Percentiles rank a stretch among this genome's conserved stretches.
Conservation (phyloP, 306 rosid species). For the Medicago arabica region DNA sequence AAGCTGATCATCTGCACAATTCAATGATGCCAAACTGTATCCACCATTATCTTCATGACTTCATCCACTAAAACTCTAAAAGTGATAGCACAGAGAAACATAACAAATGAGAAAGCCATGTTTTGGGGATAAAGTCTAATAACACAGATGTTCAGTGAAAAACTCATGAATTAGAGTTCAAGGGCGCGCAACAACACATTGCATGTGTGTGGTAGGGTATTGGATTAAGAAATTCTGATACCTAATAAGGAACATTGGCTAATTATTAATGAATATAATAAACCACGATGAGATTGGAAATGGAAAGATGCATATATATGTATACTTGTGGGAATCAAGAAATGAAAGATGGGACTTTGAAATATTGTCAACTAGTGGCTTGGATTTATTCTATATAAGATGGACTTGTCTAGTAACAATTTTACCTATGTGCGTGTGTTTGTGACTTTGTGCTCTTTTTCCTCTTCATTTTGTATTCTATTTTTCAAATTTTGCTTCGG, state of each 20-base stretch:
- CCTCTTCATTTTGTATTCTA: conserved; percentile 36
- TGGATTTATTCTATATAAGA: conserved; percentile 30
- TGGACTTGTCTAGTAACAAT: conserved; percentile 10
- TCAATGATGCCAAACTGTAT: conserved; percentile 2
- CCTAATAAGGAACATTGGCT: conserved; percentile 25
- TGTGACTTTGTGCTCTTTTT: conserved; percentile 1
- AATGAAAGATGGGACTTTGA: conserved; percentile 46
- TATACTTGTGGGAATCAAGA: conserved; percentile 41
- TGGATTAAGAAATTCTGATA: conserved; percentile 39
- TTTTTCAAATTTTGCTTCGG: not conserved
- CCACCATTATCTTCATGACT: conserved; percentile 21
- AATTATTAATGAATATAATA: conserved; percentile 34
- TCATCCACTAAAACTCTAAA: not conserved
- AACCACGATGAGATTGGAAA: conserved; percentile 34
- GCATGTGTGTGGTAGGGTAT: conserved; percentile 24
- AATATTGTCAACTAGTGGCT: conserved; percentile 45
- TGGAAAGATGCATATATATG: conserved; percentile 13
- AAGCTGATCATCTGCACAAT: conserved; percentile 13
- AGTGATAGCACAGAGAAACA: conserved; percentile 12
- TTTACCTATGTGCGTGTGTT: conserved; percentile 28
- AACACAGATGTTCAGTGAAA: conserved; percentile 16
- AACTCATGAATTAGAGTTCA: conserved; percentile 4
- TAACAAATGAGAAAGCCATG: conserved; percentile 15
- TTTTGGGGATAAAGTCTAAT: not conserved
- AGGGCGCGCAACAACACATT: not conserved